Evolutionary conservation across 257 asterid genomes (phyloP).

Genomic region (Rubia yunnanensis): DNA sequence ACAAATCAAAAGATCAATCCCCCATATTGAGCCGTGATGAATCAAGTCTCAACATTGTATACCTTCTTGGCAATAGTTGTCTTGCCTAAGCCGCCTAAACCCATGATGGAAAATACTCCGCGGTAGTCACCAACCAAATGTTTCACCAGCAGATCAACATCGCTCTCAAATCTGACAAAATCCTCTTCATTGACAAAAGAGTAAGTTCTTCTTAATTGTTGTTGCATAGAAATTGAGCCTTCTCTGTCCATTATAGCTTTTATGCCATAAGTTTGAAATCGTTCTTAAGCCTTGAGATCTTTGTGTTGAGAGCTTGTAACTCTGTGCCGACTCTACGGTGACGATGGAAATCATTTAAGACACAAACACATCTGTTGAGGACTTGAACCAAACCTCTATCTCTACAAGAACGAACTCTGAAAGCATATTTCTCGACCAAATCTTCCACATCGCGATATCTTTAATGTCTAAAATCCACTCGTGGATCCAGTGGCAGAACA

Average conservation of each 20-base stretch:
- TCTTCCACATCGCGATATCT: no score
- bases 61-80: background rate
- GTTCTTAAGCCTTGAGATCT: background rate
- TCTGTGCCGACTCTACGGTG: background rate
- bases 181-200: background rate
- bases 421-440: background rate
- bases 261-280: background rate
- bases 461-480: no score
- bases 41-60: no score
- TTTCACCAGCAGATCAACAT: slow-evolving; percentile 2
- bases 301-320: background rate
- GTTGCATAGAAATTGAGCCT: slow-evolving; percentile 2
- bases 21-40: no score
- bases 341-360: no score
- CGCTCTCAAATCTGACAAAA: background rate
- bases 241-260: slow-evolving; percentile 1
- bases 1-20: no score
- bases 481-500: no score
- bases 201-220: slow-evolving; percentile 6
- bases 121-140: background rate
- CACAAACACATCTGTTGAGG: background rate
- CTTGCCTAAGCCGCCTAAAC: slow-evolving; percentile 1
- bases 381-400: background rate
- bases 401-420: background rate
- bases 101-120: background rate